These are phyloP conservation scores for Ophiosphaerella narmari DNA, from an alignment of 2,329 filamentous ascomycete species.

Conservation along the genomic window DNA sequence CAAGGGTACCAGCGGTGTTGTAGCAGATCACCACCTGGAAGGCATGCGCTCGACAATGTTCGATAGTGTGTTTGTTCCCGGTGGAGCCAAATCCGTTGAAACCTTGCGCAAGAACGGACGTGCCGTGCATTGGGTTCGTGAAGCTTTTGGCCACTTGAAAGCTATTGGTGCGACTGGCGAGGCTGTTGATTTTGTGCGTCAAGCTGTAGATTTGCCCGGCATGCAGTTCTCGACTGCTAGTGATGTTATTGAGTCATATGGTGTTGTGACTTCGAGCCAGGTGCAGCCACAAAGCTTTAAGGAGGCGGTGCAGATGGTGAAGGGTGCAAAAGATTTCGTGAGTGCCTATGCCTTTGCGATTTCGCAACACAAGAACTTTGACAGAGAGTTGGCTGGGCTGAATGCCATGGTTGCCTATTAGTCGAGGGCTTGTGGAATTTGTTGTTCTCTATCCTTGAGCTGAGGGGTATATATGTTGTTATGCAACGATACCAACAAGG, in stretches of 20 bases:
- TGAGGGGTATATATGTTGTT: not conserved
- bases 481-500: not conserved
- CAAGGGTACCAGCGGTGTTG: conserved; percentile 59
- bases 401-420: conserved; percentile 71
- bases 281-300: conserved; percentile 61
- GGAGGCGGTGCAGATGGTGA: conserved; percentile 66
- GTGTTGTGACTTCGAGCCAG: conserved; percentile 71
- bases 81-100: conserved; percentile 66
- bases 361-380: conserved; percentile 73
- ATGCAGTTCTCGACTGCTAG: conserved; percentile 56
- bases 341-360: conserved; percentile 72
- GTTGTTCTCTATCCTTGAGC: too few species aligned
- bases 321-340: conserved; percentile 70
- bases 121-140: conserved; percentile 75
- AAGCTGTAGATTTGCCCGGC: conserved; percentile 52
- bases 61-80: conserved; percentile 77
- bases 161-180: conserved; percentile 77
- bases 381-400: conserved; percentile 74
- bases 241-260: conserved; percentile 70
- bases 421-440: not conserved
- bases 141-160: conserved; percentile 83
- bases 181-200: conserved; percentile 66
- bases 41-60: conserved; percentile 82
- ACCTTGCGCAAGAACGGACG: conserved; percentile 72
- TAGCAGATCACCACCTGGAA: conserved; percentile 78